Evolutionary conservation across 768 basidiomycete genomes (phyloP).

Genomic region (Pulveroboletus frians): DNA sequence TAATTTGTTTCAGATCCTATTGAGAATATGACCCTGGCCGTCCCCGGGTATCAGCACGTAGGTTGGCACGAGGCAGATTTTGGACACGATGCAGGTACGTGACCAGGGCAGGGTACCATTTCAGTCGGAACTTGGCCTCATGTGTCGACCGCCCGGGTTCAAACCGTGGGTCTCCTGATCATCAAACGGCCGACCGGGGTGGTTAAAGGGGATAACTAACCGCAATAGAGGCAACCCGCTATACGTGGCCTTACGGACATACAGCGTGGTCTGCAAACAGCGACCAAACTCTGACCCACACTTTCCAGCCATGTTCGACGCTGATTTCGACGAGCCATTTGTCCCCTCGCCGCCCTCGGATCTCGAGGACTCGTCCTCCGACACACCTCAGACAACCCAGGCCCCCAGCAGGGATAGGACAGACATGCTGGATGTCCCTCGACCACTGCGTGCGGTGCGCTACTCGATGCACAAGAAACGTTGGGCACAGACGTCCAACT

Average conservation of each 20-base stretch:
- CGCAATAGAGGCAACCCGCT: background rate
- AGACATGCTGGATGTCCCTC: slow-evolving; percentile 23
- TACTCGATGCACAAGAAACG: slow-evolving; percentile 30
- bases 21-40: slow-evolving; percentile 14
- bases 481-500: slow-evolving; percentile 32
- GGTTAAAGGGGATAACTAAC: slow-evolving; percentile 16
- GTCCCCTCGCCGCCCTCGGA: slow-evolving; percentile 28
- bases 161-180: slow-evolving; percentile 8
- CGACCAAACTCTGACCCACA: slow-evolving; percentile 7
- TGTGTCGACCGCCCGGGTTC: slow-evolving; percentile 21
- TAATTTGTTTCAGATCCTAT: slow-evolving; percentile 13
- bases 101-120: slow-evolving; percentile 1
- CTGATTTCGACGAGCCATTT: slow-evolving; percentile 29
- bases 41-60: background rate
- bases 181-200: slow-evolving; percentile 1
- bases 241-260: slow-evolving; percentile 5
- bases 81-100: slow-evolving; percentile 25
- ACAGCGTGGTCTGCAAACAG: slow-evolving; percentile 4
- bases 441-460: slow-evolving; percentile 30
- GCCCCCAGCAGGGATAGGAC: slow-evolving; percentile 14
- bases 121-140: slow-evolving; percentile 24
- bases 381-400: slow-evolving; percentile 22
- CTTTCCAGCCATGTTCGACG: slow-evolving; percentile 20
- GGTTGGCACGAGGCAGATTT: slow-evolving; percentile 20
- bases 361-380: slow-evolving; percentile 23